These are phyloP conservation scores for Torrubiellomyces zombiae DNA, from an alignment of 2,329 filamentous ascomycete genomes.

Conservation along the genomic window DNA sequence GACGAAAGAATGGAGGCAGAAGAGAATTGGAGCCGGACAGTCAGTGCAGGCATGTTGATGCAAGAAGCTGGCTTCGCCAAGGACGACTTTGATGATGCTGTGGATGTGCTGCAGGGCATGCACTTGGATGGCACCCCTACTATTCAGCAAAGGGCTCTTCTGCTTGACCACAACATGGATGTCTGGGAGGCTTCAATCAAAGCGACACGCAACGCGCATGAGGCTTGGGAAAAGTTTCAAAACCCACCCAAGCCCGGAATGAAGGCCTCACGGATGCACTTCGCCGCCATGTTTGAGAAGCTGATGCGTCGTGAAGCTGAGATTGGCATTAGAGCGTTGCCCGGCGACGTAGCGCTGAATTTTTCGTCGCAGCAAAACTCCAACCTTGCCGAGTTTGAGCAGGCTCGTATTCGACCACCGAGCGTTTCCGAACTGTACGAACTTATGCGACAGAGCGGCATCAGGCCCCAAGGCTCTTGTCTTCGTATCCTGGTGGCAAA, in stretches of 20 bases:
- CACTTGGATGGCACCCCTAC: conserved; percentile 34
- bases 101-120: conserved; percentile 37
- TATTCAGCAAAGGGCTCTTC: conserved; percentile 27
- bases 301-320: conserved; percentile 20
- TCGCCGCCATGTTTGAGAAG: conserved; percentile 44
- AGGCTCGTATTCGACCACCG: conserved; percentile 44
- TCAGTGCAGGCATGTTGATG: conserved; percentile 35
- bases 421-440: conserved; percentile 39
- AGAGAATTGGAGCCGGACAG: conserved; percentile 36
- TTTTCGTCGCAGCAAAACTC: conserved; percentile 16
- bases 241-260: conserved; percentile 16
- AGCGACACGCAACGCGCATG: conserved; percentile 42
- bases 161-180: conserved; percentile 8
- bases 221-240: conserved; percentile 40
- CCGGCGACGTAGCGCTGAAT: conserved; percentile 44
- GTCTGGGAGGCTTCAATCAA: conserved; percentile 39
- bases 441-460: conserved; percentile 33
- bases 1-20: conserved; percentile 35
- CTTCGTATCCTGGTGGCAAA: conserved; percentile 39
- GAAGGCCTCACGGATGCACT: conserved; percentile 27
- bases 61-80: conserved; percentile 38
- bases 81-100: conserved; percentile 26
- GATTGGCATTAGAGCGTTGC: conserved; percentile 18
- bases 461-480: conserved; percentile 31
- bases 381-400: conserved; percentile 49